Conservation (phyloP, 768 basidiomycete species). For the Dioszegia aurantiaca region DNA sequence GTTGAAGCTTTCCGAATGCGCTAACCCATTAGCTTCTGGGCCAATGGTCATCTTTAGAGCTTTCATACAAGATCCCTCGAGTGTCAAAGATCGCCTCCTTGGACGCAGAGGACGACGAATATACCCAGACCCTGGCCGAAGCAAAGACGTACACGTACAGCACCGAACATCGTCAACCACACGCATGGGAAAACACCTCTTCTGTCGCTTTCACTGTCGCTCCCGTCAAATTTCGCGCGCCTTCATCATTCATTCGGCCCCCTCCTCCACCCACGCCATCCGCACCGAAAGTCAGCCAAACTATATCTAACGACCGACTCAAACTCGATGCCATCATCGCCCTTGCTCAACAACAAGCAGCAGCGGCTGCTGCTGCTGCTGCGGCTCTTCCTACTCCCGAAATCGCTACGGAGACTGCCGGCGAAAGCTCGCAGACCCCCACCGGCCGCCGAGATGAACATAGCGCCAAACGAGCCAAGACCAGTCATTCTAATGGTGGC, state of each 20-base stretch:
- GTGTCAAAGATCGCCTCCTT: slow-evolving; percentile 35
- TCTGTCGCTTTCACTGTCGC: slow-evolving; percentile 34
- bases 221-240: slow-evolving; percentile 35
- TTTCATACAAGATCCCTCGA: slow-evolving; percentile 42
- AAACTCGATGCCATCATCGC: slow-evolving; percentile 54
- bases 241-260: slow-evolving; percentile 32
- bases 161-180: slow-evolving; percentile 22
- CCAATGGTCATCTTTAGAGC: slow-evolving; percentile 70
- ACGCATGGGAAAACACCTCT: slow-evolving; percentile 37
- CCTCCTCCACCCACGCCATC: slow-evolving; percentile 22
- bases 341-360: slow-evolving; percentile 45
- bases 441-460: slow-evolving; percentile 28
- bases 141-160: slow-evolving; percentile 14
- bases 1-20: background rate
- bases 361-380: slow-evolving; percentile 16
- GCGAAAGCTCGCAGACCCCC: slow-evolving; percentile 24
- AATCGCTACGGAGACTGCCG: slow-evolving; percentile 22
- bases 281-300: slow-evolving; percentile 16
- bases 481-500: slow-evolving; percentile 6
- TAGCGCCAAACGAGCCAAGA: slow-evolving; percentile 31
- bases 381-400: slow-evolving; percentile 2
- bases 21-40: slow-evolving; percentile 62
- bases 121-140: slow-evolving; percentile 44
- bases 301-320: slow-evolving; percentile 24
- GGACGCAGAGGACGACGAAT: slow-evolving; percentile 46